These are phyloP conservation scores for Annulohypoxylon bovei DNA, from an alignment of 495 filamentous ascomycete genomes.

Conservation along the genomic window DNA sequence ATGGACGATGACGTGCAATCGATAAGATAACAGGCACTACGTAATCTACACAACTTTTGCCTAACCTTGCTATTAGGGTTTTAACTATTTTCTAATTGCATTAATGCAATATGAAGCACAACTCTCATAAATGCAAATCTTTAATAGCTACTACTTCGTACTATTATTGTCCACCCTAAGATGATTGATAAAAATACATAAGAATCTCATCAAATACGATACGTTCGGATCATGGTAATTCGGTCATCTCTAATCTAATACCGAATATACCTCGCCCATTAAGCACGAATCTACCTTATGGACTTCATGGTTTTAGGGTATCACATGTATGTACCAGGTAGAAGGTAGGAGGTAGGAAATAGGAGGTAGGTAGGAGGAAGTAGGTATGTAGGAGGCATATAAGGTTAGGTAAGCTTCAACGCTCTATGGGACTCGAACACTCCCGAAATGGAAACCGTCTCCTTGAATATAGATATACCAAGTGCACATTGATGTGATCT, in stretches of 20 bases:
- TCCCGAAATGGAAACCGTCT: not conserved
- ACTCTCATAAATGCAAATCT: not conserved
- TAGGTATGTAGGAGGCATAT: no score
- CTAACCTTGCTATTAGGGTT: no score
- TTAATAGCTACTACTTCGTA: no score
- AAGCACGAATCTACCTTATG: not conserved
- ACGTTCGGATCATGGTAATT: no score
- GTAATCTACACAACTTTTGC: not conserved
- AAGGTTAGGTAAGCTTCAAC: not conserved
- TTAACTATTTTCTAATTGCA: not conserved
- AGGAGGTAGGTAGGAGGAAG: no score
- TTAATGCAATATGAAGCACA: no score
- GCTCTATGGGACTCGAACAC: not conserved
- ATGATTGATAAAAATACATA: not conserved
- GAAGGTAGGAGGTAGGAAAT: no score
- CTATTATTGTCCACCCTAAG: no score
- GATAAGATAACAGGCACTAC: constrained; percentile 12
- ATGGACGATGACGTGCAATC: not conserved
- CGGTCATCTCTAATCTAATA: no score
- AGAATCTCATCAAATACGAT: not conserved
- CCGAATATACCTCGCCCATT: not conserved
- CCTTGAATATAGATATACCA: not conserved
- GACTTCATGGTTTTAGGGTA: no score
- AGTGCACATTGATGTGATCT: no score
- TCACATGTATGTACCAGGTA: no score